Percentiles rank a stretch among this genome's conserved stretches.
These are phyloP conservation scores for Carex cristatella DNA, from an alignment of 176 grass and related monocot species.

Conservation along the genomic window DNA sequence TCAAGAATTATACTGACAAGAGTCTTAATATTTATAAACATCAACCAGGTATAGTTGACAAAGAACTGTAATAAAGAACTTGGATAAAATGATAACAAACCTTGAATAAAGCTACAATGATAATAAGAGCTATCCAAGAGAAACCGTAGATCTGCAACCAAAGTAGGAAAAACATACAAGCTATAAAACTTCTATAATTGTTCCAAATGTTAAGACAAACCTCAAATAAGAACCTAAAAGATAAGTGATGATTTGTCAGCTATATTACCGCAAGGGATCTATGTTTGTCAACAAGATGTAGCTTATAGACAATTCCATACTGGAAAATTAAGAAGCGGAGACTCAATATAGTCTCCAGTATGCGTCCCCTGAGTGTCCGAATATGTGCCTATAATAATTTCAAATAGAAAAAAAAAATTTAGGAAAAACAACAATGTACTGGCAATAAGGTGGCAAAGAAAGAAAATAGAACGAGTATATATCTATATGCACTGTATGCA, in stretches of 20 bases:
- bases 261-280: constrained; percentile 79
- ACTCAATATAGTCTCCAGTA: constrained; percentile 86
- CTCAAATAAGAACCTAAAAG: neutral
- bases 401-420: neutral
- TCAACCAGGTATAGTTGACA: neutral
- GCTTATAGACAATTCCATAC: constrained; percentile 94
- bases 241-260: neutral
- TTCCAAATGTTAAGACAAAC: constrained; percentile 4
- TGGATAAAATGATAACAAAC: constrained; percentile 29
- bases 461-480: constrained; percentile 3
- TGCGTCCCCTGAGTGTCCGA: constrained; percentile 62
- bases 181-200: neutral
- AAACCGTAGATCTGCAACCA: constrained; percentile 74
- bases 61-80: neutral
- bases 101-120: constrained; percentile 80
- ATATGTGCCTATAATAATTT: constrained; percentile 60
- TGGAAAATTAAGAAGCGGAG: constrained; percentile 86
- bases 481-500: constrained; percentile 10
- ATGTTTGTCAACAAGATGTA: constrained; percentile 50
- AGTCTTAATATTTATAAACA: neutral
- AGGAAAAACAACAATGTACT: neutral
- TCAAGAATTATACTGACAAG: neutral
- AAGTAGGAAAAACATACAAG: constrained; percentile 27
- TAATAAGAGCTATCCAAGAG: constrained; percentile 81
- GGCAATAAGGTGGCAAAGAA: neutral